phyloP scores from a whole-genome alignment of 2,329 filamentous ascomycete species.

The Onygenales sp. region DNA sequence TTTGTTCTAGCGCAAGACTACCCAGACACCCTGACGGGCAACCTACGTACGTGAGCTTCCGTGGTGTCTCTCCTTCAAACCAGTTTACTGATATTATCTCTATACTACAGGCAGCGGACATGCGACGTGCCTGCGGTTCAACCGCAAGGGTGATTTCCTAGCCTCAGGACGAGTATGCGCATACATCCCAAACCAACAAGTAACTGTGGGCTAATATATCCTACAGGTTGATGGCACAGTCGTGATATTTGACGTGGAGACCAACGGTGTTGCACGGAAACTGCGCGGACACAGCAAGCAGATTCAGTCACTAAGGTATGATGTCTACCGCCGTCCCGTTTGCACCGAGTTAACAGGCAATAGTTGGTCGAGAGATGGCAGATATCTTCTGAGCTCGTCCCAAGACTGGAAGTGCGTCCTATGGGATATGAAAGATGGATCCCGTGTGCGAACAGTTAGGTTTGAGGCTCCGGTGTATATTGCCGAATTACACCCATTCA shows the following conservation, averaged over 20 bases:
- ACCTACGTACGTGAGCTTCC: constrained; percentile 53
- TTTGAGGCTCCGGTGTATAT: constrained; percentile 93
- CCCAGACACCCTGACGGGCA: constrained; percentile 80
- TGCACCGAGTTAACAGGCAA: constrained; percentile 1
- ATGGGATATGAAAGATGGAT: constrained; percentile 76
- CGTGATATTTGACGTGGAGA: constrained; percentile 94
- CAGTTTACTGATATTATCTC: constrained; percentile 5
- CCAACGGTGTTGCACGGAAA: constrained; percentile 91
- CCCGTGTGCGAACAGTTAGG: constrained; percentile 69
- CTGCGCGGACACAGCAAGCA: constrained; percentile 86
- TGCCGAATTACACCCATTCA: constrained; percentile 84
- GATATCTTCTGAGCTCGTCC: constrained; percentile 83
- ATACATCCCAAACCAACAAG: neutral
- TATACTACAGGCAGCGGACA: constrained; percentile 46
- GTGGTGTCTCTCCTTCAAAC: constrained; percentile 33
- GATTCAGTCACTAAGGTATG: constrained; percentile 71
- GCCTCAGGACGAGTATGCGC: constrained; percentile 73
- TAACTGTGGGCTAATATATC: constrained; percentile 6
- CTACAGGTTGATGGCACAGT: constrained; percentile 71
- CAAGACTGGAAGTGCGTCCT: constrained; percentile 95
- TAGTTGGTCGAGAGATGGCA: constrained; percentile 83
- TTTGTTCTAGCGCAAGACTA: constrained; percentile 71
- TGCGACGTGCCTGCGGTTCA: constrained; percentile 69
- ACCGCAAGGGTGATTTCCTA: constrained; percentile 85
- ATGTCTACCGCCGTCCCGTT: neutral